A percentile compares a stretch with the other conserved stretches of the same genome.
These are phyloP conservation scores for Aspergillus niger DNA, from an alignment of 2,329 filamentous ascomycete species.

Conservation along the genomic window DNA sequence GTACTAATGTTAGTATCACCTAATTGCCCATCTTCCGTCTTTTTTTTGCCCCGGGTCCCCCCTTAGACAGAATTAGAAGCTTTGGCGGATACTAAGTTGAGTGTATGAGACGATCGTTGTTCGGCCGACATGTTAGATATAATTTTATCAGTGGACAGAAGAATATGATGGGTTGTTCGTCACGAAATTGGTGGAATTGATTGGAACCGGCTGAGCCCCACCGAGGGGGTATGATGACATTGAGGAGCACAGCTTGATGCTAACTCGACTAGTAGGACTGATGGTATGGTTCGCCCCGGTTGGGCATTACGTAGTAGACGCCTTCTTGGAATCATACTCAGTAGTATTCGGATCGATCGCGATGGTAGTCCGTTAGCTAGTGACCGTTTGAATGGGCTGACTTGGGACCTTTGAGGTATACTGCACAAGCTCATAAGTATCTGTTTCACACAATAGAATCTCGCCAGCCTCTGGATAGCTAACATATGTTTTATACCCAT, in stretches of 20 bases:
- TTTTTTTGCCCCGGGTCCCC: neutral
- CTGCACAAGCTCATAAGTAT: neutral
- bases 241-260: neutral
- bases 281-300: constrained; percentile 1
- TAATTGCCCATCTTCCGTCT: neutral
- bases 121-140: neutral
- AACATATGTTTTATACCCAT: too few relatives aligned
- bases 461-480: neutral
- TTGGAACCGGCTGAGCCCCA: constrained; percentile 1
- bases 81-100: neutral
- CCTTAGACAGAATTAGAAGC: neutral
- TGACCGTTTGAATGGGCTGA: neutral
- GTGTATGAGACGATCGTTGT: neutral
- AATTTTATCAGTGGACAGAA: neutral
- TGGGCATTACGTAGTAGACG: constrained; percentile 3
- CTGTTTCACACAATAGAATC: neutral
- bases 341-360: neutral
- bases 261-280: neutral
- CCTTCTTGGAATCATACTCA: neutral
- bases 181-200: constrained; percentile 4
- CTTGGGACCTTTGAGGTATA: neutral
- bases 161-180: neutral
- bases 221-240: constrained; percentile 1
- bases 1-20: neutral
- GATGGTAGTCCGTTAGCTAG: neutral